Evolutionary conservation across 73 alveolate genomes (phyloP).

Genomic region (Tetrahymena elliotti): DNA sequence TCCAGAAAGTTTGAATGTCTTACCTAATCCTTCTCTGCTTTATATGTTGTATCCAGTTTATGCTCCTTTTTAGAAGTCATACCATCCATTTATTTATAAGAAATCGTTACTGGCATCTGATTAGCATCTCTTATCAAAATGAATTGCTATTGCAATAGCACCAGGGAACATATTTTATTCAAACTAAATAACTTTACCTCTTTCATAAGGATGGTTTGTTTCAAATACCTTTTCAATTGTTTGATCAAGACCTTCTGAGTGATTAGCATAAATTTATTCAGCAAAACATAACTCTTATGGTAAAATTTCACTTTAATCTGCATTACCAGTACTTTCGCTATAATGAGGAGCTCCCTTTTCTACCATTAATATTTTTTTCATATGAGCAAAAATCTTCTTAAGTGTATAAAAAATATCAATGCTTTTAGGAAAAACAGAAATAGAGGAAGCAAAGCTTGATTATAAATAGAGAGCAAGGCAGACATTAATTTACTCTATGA

Average conservation of each 20-base stretch:
- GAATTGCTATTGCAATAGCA: constrained; percentile 74
- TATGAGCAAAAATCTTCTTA: neutral
- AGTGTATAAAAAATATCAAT: neutral
- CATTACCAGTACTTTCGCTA: neutral
- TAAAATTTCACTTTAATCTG: neutral
- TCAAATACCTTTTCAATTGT: constrained; percentile 72
- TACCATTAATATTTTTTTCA: neutral
- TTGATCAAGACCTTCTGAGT: constrained; percentile 71
- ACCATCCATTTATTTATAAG: constrained; percentile 44
- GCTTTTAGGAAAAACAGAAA: neutral
- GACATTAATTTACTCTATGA: neutral
- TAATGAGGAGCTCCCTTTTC: neutral
- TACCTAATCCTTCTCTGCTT: constrained; percentile 57
- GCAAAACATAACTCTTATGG: neutral
- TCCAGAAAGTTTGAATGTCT: constrained; percentile 56
- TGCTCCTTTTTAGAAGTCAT: constrained; percentile 21
- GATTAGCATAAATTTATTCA: neutral
- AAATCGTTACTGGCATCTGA: constrained; percentile 54
- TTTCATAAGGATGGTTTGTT: constrained; percentile 86
- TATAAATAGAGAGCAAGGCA: neutral
- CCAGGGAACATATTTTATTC: constrained; percentile 65
- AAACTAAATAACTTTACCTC: constrained; percentile 56
- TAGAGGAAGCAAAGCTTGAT: neutral
- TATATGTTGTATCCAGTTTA: constrained; percentile 42
- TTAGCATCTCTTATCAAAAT: constrained; percentile 70